Evolutionary conservation across 495 filamentous ascomycete genomes (phyloP).

Genomic region (Tuber brumale): DNA sequence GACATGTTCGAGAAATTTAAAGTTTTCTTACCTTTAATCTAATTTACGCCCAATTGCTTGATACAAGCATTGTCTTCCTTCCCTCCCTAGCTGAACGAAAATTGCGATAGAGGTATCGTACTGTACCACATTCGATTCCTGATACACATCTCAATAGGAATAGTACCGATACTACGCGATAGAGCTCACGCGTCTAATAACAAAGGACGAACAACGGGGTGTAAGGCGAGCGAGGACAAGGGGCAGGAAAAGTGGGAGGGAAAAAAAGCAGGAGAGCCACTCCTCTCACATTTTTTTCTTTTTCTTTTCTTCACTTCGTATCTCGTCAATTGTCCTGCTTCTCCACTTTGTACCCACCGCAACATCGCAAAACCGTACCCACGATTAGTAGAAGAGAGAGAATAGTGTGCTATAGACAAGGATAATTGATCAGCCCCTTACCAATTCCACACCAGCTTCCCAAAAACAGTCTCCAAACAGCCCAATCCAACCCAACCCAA

Average conservation of each 20-base stretch:
- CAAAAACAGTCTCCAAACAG: background rate
- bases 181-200: conserved; percentile 1
- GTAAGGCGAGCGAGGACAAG: background rate
- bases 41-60: background rate
- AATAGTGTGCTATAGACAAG: background rate
- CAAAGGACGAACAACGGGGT: background rate
- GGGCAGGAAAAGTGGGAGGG: background rate
- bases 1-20: background rate
- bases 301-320: background rate
- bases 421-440: background rate
- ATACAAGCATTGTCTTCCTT: background rate
- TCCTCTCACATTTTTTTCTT: background rate
- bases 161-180: background rate
- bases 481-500: conserved; percentile 3
- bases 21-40: background rate
- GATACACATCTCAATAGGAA: background rate
- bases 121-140: background rate
- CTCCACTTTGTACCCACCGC: background rate
- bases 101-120: background rate
- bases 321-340: background rate
- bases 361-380: background rate
- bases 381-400: background rate
- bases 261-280: background rate
- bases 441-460: background rate
- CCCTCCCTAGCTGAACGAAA: background rate